Percentiles rank a stretch among this genome's conserved stretches.
These are phyloP conservation scores for Cylindrotheca closterium DNA, from an alignment of 108 stramenopile species.

Conservation along the genomic window DNA sequence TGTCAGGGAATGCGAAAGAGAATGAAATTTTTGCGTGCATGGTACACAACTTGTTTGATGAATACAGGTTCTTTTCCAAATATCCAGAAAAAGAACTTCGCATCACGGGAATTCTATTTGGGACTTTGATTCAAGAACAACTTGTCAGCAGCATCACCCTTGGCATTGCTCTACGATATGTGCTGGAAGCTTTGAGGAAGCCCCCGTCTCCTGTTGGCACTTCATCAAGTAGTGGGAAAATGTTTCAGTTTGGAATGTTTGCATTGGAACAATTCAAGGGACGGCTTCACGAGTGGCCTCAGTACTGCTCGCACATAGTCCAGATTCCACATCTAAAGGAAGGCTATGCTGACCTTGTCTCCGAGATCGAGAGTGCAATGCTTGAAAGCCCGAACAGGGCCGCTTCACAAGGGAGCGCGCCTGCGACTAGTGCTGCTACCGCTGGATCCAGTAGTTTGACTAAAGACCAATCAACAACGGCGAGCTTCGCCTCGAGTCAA, in stretches of 20 bases:
- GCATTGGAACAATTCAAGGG: slow-evolving; percentile 97
- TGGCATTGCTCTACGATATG: slow-evolving; percentile 97
- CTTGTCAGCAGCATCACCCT: slow-evolving; percentile 97
- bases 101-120: slow-evolving; percentile 98
- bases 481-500: background rate
- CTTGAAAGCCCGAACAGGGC: slow-evolving; percentile 52
- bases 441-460: slow-evolving; percentile 1
- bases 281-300: slow-evolving; percentile 97
- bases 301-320: slow-evolving; percentile 98
- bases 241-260: slow-evolving; percentile 99
- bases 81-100: slow-evolving; percentile 98
- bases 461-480: background rate
- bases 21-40: slow-evolving; percentile 99
- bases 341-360: slow-evolving; percentile 80
- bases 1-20: slow-evolving; percentile 85
- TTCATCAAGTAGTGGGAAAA: slow-evolving; percentile 82
- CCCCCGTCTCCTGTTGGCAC: slow-evolving; percentile 71
- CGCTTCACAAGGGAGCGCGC: slow-evolving; percentile 10
- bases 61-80: slow-evolving; percentile 98
- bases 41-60: slow-evolving; percentile 98
- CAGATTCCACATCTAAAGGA: slow-evolving; percentile 95
- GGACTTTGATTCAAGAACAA: slow-evolving; percentile 96
- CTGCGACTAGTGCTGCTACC: slow-evolving; percentile 4
- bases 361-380: slow-evolving; percentile 87
- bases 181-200: slow-evolving; percentile 96